Conservation (phyloP, 2,329 filamentous ascomycete species). For the Plectosphaerella sp. region DNA sequence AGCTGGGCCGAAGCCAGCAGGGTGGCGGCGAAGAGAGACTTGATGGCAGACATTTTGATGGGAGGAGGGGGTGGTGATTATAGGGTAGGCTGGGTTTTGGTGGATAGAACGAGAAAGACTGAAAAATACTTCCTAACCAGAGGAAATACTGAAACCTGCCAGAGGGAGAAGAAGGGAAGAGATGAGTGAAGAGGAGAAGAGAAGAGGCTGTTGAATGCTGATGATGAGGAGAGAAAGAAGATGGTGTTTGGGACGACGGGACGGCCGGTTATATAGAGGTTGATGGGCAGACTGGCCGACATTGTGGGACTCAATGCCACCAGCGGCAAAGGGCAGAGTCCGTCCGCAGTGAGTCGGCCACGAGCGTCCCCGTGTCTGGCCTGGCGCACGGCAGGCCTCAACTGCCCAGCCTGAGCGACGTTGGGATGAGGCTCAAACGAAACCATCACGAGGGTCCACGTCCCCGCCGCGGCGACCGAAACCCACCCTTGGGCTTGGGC, state of each 20-base stretch:
- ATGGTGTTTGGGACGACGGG: not conserved
- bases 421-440: constrained; percentile 4
- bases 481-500: not conserved
- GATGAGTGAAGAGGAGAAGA: constrained; percentile 3
- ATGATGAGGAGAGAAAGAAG: constrained; percentile 2
- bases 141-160: constrained; percentile 2
- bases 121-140: constrained; percentile 3
- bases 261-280: not conserved
- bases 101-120: not conserved
- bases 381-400: not conserved
- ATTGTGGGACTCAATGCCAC: no score
- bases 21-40: constrained; percentile 32
- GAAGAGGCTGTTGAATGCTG: constrained; percentile 2
- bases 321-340: not conserved
- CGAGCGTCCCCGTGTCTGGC: not conserved
- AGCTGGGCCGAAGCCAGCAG: constrained; percentile 50
- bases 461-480: not conserved
- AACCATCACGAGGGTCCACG: constrained; percentile 1
- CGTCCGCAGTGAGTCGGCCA: not conserved
- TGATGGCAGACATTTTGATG: constrained; percentile 23
- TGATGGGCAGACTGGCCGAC: no score
- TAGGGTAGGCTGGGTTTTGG: not conserved
- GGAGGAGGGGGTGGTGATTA: not conserved
- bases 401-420: not conserved
- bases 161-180: constrained; percentile 3